Conservation (phyloP, 1,139 yeast species). For the Pichia sp. region DNA sequence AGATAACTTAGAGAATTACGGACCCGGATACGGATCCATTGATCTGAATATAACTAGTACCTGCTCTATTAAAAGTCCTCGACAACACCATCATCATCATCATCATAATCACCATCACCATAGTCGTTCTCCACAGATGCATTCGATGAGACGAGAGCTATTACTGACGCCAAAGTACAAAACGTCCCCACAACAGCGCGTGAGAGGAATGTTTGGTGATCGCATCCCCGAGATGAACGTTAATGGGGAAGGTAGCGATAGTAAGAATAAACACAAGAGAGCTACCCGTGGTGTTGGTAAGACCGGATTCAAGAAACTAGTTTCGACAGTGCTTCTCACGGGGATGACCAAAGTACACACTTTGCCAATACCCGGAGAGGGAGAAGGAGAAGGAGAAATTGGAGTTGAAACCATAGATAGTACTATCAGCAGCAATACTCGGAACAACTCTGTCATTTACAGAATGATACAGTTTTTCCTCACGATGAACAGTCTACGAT, state of each 20-base stretch:
- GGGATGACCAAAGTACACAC: slow-evolving; percentile 25
- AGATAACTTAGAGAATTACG: slow-evolving; percentile 13
- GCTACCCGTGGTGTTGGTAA: no score
- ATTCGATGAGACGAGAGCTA: neutral
- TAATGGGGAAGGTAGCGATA: no score
- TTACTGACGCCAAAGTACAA: neutral
- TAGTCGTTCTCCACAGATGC: no score
- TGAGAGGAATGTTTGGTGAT: slow-evolving; percentile 6
- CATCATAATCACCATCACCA: no score
- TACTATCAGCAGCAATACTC: no score
- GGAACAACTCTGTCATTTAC: slow-evolving; percentile 20
- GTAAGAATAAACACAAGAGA: neutral
- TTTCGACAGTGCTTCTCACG: slow-evolving; percentile 23
- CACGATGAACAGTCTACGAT: slow-evolving; percentile 5
- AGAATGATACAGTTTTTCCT: slow-evolving; percentile 9
- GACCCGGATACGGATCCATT: slow-evolving; percentile 10
- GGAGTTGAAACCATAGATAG: no score
- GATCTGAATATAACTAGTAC: slow-evolving; percentile 1
- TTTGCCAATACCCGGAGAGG: slow-evolving; percentile 16
- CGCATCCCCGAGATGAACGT: no score
- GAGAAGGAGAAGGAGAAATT: slow-evolving; percentile 9
- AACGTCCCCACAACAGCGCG: slow-evolving; percentile 2
- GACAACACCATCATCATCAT: no score
- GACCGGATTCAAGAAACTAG: slow-evolving; percentile 13
- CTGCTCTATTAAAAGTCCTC: no score